Base-by-base conservation (phyloP, 805 yeast species). In the Wickerhamomyces chambardii region DNA sequence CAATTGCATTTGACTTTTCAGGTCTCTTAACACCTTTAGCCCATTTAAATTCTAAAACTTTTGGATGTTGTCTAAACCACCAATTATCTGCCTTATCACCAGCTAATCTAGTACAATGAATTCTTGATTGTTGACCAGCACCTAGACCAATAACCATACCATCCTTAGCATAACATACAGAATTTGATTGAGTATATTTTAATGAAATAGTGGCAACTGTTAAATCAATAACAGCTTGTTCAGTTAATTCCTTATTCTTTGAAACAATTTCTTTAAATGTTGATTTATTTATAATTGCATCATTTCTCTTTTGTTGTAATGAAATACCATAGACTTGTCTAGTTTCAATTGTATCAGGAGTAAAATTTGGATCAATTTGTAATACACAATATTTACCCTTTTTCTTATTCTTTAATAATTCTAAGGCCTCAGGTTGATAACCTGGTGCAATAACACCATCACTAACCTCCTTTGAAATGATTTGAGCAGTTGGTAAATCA, bases 371-470 rank as follows among this genome's bases (percentile, higher is more conserved):
- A 66, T 92, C 97, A 50, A 92, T 85, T 70, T 92, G 95, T 58
- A 92, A 70, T 43, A 92, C 81, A 67, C 96, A 86, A 73, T 92
- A 92, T 69, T 92, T 92, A 53, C 98, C 98, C 46, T 83, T 85
- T 75, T 92, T 92, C 78, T 92, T 92, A 70, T 83, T 82, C 61
- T 76, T 75, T 61, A 92, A 76, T 46, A 92, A 68, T 47, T 72
- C 95, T 50, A 92, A 72, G 34, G 98, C 98, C 62, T 84, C 97
- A 45, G 84, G 84, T 53, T 81, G 83, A 64, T 66, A 92, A 41
- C 95, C 97, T 50, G 98, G 98, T 28, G 98, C 98, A 69, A 92
- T 86, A 42, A 92, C 95, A 73, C 98, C 98, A 60, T 92, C 98
- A 30, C 94, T 80, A 34, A 92, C 98, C 70, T 92, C 98, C 65